A percentile compares a stretch with the other conserved stretches of the same genome.
These are phyloP conservation scores for Kwoniella bestiolae DNA, from an alignment of 768 basidiomycete genomes.

Conservation along the genomic window DNA sequence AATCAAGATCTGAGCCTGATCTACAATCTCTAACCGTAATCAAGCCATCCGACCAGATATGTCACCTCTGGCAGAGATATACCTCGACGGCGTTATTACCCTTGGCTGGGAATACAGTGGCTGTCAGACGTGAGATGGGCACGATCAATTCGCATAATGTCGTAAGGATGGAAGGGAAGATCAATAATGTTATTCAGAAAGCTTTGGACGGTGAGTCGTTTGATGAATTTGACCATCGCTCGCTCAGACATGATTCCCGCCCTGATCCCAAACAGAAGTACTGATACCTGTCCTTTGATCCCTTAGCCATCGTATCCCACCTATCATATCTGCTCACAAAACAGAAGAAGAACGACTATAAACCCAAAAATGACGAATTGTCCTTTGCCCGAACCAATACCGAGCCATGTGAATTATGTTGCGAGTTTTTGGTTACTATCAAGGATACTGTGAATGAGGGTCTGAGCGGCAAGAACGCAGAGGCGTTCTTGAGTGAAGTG, in stretches of 20 bases:
- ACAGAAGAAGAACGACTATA: slow-evolving; percentile 96
- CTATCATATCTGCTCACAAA: slow-evolving; percentile 76
- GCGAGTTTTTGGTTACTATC: slow-evolving; percentile 80
- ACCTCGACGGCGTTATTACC: slow-evolving; percentile 87
- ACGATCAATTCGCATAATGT: slow-evolving; percentile 88
- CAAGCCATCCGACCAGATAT: slow-evolving; percentile 77
- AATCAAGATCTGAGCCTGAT: slow-evolving; percentile 79
- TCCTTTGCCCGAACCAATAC: slow-evolving; percentile 94
- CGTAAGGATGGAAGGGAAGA: slow-evolving; percentile 78
- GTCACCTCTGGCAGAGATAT: slow-evolving; percentile 97
- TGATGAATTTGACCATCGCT: no score
- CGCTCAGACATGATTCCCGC: no score
- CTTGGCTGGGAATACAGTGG: slow-evolving; percentile 74
- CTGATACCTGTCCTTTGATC: neutral
- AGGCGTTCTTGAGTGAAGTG: slow-evolving; percentile 88
- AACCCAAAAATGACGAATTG: slow-evolving; percentile 92
- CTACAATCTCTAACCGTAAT: slow-evolving; percentile 71
- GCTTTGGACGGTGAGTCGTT: slow-evolving; percentile 75
- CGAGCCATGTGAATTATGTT: slow-evolving; percentile 84
- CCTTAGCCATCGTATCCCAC: slow-evolving; percentile 74
- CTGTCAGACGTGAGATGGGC: slow-evolving; percentile 86
- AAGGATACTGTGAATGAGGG: slow-evolving; percentile 74
- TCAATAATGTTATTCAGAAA: slow-evolving; percentile 78
- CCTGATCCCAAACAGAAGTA: no score
- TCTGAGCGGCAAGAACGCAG: slow-evolving; percentile 88